Evolutionary conservation across 1,284 basidiomycete species (phyloP).

Genomic region (Leccinum pachyderme): DNA sequence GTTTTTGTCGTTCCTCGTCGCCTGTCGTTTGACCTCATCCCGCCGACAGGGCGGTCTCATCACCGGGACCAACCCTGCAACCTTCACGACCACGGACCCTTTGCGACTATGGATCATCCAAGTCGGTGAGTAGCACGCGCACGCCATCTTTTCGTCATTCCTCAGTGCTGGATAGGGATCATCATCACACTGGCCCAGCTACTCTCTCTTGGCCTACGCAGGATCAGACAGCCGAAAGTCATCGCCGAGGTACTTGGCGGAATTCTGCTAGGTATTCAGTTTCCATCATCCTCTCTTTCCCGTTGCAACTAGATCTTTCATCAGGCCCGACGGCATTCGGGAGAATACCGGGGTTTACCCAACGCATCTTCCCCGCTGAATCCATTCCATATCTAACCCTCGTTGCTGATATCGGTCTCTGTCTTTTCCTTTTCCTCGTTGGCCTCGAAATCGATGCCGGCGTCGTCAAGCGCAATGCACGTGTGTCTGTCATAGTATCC

Average conservation of each 20-base stretch:
- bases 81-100: conserved; percentile 53
- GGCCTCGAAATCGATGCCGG: conserved; percentile 84
- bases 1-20: background rate
- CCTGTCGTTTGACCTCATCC: conserved; percentile 5
- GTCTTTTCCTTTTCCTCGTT: conserved; percentile 88
- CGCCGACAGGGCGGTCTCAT: conserved; percentile 47
- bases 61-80: conserved; percentile 51
- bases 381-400: conserved; percentile 78
- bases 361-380: conserved; percentile 70
- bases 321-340: conserved; percentile 58
- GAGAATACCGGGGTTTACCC: conserved; percentile 33
- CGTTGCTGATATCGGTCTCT: conserved; percentile 84
- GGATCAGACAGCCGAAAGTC: conserved; percentile 66
- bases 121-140: conserved; percentile 41
- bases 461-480: conserved; percentile 77
- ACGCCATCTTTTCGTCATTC: background rate
- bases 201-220: conserved; percentile 54
- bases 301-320: background rate
- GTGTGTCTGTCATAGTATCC: conserved; percentile 57
- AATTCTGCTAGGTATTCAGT: conserved; percentile 53
- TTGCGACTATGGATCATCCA: conserved; percentile 74
- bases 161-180: conserved; percentile 38
- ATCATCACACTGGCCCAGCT: conserved; percentile 66
- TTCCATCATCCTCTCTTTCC: background rate
- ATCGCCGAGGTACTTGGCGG: conserved; percentile 77